Base-by-base conservation (phyloP, 2,329 filamentous ascomycete genomes). In the Zymoseptoria tritici region DNA sequence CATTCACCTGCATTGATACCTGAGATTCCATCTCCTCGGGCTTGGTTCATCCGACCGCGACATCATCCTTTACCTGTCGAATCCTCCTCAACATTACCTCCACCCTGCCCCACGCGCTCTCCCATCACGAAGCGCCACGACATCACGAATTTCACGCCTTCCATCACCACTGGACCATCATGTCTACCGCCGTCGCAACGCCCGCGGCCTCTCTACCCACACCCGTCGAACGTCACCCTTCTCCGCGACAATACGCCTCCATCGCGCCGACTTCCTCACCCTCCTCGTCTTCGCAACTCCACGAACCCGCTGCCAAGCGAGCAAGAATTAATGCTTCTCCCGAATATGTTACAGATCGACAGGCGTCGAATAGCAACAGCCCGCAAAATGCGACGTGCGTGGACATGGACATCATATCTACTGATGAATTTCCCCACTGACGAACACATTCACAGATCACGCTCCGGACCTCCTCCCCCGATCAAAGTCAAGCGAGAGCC, bases 401-500 rank as follows among this genome's bases (percentile, higher is more conserved):
- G 13, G 57, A 52, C 49, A 50, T 53, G 36, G 52, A 19, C 36
- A 21, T 55, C 36, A 36, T 36, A 22, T 20, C 67, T 67, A 29
- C 59, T 52, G 52, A 57, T 52, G 29, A 22, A 22, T 36, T 22
- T 53, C 54, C 54, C 24, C 21, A 20, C 49, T 13, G 9, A 60
- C 56, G 57, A 42, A 52, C 54, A 49, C 55, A 26, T 55, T 24
- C 63, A 59, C 80, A 75, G 81, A 80, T 77, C 80, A 76, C 79
- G 82, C 73, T 76, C 78, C 74, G 74, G 80, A 55, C 71, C 77
- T 52, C 76, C 81, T 60, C 89, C 90, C 49, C 92, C 90, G 77
- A 95, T 97, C 64, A 83, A 96, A 65, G 92, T 99, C 61, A 97
- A 97, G 81, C 97, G 97, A 77, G 94, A 99, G 75, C 92, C 92